Base-by-base conservation (phyloP, 768 basidiomycete genomes). In the Sutorius australiensis region DNA sequence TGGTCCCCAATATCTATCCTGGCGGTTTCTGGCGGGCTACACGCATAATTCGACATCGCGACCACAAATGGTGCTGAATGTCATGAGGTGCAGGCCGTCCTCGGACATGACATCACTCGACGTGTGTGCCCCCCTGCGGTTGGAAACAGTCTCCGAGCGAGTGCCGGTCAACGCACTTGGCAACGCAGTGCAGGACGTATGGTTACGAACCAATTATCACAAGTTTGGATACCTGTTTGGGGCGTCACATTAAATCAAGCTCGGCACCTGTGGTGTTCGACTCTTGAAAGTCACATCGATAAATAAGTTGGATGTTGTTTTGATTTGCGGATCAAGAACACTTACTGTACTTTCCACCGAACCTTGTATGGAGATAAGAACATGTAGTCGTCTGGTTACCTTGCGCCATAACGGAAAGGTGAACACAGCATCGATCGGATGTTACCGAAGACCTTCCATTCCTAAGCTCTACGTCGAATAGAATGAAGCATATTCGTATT, bases 401-500 rank as follows among this genome's bases (percentile, higher is more conserved):
- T 5, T 40, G n/a, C 6, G 11, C 12, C 21, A 24, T 6, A 21
- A 17, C 8, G 10, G 10, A 36, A 32, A 24, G 21, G 21, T 24
- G 24, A 41, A 8, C 21, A 32, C 44, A 51, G 30, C n/a, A 21
- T 40, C 4, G 27, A 8, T 38, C 53, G 53, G 53, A 30, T 17
- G 21, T 44, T 44, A 41, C 59, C 59, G 48, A 40, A 2, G 9
- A 1, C 7, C 14, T n/a, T 46, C 45, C 19, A 11, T 19, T 44
- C 17, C 17, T 1, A 45, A 30, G n/a, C n/a, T 31, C 19, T 16
- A 6, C 17, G 24, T 16, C 19, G 32, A 33, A 37, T 37, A 37
- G 16, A 9, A 57, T 56, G 38, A 30, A 38, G 60, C 41, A 54
- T 59, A 62, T 55, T 64, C 42, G 14, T 55, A 19, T 49, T 51